phyloP scores from a whole-genome alignment of 2,329 filamentous ascomycete genomes.

The Microascus cirrosus region DNA sequence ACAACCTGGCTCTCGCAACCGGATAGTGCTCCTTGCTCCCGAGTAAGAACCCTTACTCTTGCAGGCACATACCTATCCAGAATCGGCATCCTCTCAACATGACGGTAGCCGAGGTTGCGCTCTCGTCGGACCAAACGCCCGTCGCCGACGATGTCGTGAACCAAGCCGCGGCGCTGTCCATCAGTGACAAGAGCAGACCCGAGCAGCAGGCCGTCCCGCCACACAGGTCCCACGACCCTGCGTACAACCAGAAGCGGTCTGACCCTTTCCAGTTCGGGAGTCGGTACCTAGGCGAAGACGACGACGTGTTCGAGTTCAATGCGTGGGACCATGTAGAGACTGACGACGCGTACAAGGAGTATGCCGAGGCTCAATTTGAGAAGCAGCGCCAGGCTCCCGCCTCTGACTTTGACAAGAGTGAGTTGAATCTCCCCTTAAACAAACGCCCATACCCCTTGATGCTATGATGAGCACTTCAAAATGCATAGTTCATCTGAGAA shows the following conservation, averaged over 20 bases:
- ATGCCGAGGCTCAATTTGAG: conserved; percentile 72
- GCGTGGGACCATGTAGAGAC: conserved; percentile 98
- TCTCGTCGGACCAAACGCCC: conserved; percentile 5
- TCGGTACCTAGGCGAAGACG: conserved; percentile 68
- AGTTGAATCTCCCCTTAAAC: conserved; percentile 18
- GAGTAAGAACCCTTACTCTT: conserved; percentile 2
- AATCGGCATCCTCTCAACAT: conserved; percentile 3
- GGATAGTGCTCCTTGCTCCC: neutral
- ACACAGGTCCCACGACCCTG: conserved; percentile 60
- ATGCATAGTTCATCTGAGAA: conserved; percentile 64
- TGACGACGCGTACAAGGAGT: conserved; percentile 77
- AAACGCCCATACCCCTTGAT: conserved; percentile 15
- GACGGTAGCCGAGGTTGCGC: conserved; percentile 6
- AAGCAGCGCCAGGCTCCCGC: conserved; percentile 81
- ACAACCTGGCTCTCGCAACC: neutral
- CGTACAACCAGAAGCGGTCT: conserved; percentile 68
- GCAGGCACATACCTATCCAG: conserved; percentile 4
- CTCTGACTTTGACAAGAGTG: conserved; percentile 83
- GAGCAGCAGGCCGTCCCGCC: conserved; percentile 27
- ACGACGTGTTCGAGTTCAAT: conserved; percentile 94
- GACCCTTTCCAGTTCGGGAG: conserved; percentile 96
- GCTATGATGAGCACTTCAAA: conserved; percentile 44
- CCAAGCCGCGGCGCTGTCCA: conserved; percentile 3
- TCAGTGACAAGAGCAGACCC: neutral
- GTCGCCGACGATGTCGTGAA: conserved; percentile 4